These are phyloP conservation scores for Penicillium sumatraense DNA, from an alignment of 2,329 filamentous ascomycete species.

Conservation along the genomic window DNA sequence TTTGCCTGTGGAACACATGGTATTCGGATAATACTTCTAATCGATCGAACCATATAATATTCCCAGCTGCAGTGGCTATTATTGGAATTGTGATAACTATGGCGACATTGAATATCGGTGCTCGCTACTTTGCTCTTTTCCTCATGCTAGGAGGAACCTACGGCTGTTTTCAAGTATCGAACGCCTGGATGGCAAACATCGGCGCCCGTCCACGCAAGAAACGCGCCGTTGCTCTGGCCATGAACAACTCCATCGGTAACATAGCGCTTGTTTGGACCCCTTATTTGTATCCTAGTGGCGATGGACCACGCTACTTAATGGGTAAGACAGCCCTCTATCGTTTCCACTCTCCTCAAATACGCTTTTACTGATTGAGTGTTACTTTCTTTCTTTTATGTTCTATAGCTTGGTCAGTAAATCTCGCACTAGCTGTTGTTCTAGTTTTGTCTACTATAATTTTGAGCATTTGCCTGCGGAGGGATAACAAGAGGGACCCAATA, in stretches of 20 bases:
- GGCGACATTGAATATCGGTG: not conserved
- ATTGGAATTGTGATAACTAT: not conserved
- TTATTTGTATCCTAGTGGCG: not conserved
- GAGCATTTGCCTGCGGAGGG: not conserved
- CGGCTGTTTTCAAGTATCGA: not conserved
- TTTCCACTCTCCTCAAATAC: no score
- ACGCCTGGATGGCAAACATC: not conserved
- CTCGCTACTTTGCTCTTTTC: not conserved
- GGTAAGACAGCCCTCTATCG: not conserved
- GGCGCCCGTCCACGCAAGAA: not conserved
- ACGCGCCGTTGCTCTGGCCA: not conserved
- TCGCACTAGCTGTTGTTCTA: not conserved
- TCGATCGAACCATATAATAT: not conserved
- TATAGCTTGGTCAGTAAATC: not conserved
- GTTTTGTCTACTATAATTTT: not conserved
- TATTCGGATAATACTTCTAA: not conserved
- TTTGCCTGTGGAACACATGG: not conserved
- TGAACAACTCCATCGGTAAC: not conserved
- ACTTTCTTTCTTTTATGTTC: not conserved
- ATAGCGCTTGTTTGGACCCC: not conserved
- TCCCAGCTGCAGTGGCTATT: not conserved
- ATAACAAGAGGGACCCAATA: not conserved
- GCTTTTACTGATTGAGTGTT: not conserved
- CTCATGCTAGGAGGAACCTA: not conserved
- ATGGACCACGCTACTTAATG: not conserved